Percentiles rank a stretch among this genome's conserved stretches.
Evolutionary conservation across 2,329 filamentous ascomycete genomes (phyloP).

Genomic region (Bipolaris gigantea): DNA sequence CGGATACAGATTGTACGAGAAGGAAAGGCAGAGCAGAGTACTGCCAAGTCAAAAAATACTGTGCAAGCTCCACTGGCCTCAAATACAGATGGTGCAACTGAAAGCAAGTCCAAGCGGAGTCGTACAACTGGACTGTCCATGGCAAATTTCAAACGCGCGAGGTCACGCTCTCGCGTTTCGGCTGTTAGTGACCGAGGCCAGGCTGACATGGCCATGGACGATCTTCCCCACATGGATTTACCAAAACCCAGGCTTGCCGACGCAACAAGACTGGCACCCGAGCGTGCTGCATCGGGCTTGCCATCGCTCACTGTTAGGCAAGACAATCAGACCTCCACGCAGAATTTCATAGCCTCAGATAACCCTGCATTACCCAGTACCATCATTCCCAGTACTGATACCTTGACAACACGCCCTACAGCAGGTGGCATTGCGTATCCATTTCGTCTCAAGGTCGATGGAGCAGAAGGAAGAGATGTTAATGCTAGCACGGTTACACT

Average conservation of each 20-base stretch:
- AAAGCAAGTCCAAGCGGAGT: slow-evolving; percentile 14
- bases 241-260: slow-evolving; percentile 30
- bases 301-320: slow-evolving; percentile 18
- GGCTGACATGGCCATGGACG: slow-evolving; percentile 22
- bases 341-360: slow-evolving; percentile 27
- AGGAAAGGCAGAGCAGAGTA: slow-evolving; percentile 33
- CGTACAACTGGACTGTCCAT: slow-evolving; percentile 9
- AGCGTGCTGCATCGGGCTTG: slow-evolving; percentile 30
- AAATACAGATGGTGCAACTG: slow-evolving; percentile 43
- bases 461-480: slow-evolving; percentile 47
- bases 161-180: slow-evolving; percentile 36
- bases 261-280: slow-evolving; percentile 33
- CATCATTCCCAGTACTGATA: slow-evolving; percentile 52
- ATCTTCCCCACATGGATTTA: slow-evolving; percentile 26
- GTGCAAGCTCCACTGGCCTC: slow-evolving; percentile 5
- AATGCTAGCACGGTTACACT: slow-evolving; percentile 73
- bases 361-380: slow-evolving; percentile 39
- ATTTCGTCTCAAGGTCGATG: slow-evolving; percentile 65
- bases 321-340: not conserved
- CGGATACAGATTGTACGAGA: slow-evolving; percentile 39
- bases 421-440: slow-evolving; percentile 72
- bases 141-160: slow-evolving; percentile 15
- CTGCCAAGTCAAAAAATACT: slow-evolving; percentile 35
- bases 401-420: slow-evolving; percentile 64
- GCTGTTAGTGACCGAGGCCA: slow-evolving; percentile 42